phyloP scores from a whole-genome alignment of 73 alveolate genomes.

The Chromera velia region DNA sequence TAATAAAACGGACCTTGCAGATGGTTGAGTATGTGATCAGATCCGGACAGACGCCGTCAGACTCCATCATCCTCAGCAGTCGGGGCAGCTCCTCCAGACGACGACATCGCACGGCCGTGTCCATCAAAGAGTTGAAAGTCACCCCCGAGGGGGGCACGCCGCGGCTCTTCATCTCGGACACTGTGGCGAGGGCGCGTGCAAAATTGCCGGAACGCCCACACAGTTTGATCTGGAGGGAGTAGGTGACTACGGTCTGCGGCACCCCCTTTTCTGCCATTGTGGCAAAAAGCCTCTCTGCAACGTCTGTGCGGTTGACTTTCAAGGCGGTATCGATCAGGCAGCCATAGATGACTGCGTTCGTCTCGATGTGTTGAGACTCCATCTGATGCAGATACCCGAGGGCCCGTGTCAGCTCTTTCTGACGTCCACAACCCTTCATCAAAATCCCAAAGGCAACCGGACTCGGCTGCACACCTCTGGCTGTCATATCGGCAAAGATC shows the following conservation, averaged over 20 bases:
- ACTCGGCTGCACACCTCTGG: slow-evolving; percentile 58
- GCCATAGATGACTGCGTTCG: not conserved
- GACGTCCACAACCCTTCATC: slow-evolving; percentile 23
- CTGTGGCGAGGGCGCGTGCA: slow-evolving; percentile 57
- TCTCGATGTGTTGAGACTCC: not conserved
- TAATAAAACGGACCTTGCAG: slow-evolving; percentile 57
- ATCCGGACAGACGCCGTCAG: slow-evolving; percentile 51
- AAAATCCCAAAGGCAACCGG: slow-evolving; percentile 44
- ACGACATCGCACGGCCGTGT: slow-evolving; percentile 66
- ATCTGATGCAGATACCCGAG: not conserved
- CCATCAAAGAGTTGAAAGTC: slow-evolving; percentile 76
- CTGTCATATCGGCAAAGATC: slow-evolving; percentile 30
- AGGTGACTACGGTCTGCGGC: slow-evolving; percentile 50
- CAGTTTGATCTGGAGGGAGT: slow-evolving; percentile 73
- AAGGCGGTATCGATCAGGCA: not conserved
- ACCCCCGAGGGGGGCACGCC: slow-evolving; percentile 69
- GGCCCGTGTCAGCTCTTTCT: not conserved
- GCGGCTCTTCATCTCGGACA: slow-evolving; percentile 48
- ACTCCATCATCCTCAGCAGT: not conserved
- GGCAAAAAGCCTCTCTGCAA: not conserved
- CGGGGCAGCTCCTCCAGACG: slow-evolving; percentile 30
- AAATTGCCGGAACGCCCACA: slow-evolving; percentile 59
- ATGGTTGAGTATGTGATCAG: slow-evolving; percentile 75
- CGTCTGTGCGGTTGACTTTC: not conserved
- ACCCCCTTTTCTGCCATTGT: not conserved